Evolutionary conservation across 208 protist species (phyloP).

Genomic region (Trypanosoma theileri): DNA sequence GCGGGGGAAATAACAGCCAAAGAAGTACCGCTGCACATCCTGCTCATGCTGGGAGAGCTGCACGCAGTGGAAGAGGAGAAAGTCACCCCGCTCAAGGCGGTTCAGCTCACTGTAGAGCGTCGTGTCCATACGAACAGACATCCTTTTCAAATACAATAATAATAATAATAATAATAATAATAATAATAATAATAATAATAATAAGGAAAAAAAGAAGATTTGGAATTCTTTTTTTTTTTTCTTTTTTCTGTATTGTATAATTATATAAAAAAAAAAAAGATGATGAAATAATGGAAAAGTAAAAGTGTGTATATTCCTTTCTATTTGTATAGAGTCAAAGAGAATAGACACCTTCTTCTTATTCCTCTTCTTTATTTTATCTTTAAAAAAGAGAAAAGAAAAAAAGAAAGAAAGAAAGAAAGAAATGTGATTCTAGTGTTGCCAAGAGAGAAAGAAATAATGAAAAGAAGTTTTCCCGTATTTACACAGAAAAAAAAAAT

Average conservation of each 20-base stretch:
- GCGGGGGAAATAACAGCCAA: constrained; percentile 87
- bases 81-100: constrained; percentile 80
- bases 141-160: too few species aligned
- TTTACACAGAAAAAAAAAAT: constrained; percentile 4
- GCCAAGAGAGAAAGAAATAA: neutral
- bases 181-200: constrained; percentile 5
- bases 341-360: neutral
- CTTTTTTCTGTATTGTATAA: neutral
- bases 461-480: constrained; percentile 1
- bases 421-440: neutral
- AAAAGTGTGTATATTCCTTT: neutral
- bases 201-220: neutral
- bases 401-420: constrained; percentile 16
- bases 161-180: too few species aligned
- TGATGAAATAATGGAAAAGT: too few species aligned
- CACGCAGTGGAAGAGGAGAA: constrained; percentile 81
- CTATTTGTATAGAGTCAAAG: neutral
- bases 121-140: constrained; percentile 76
- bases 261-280: neutral
- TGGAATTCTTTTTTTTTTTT: constrained; percentile 2
- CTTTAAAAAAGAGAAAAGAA: neutral
- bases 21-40: constrained; percentile 87
- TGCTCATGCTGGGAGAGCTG: constrained; percentile 58
- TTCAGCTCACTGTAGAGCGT: constrained; percentile 82
- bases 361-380: constrained; percentile 7